Evolutionary conservation across 1,139 yeast species (phyloP).

Genomic region (Candida pseudoviswanathii): DNA sequence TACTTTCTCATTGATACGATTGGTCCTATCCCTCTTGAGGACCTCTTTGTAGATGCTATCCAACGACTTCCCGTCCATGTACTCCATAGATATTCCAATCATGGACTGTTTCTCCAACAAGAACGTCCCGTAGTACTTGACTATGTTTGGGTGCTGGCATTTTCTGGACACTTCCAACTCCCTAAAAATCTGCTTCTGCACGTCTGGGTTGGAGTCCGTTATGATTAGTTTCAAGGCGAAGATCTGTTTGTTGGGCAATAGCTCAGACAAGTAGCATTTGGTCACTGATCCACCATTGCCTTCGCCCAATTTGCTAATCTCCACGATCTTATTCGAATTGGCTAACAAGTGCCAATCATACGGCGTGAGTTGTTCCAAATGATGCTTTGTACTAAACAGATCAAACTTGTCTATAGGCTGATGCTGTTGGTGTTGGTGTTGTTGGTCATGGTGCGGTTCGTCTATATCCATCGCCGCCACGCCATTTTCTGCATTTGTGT

Average conservation of each 20-base stretch:
- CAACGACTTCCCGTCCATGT: constrained; percentile 88
- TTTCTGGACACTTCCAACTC: constrained; percentile 86
- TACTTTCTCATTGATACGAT: constrained; percentile 89
- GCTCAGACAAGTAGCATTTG: constrained; percentile 49
- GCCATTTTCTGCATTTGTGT: constrained; percentile 12
- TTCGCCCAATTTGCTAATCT: constrained; percentile 75
- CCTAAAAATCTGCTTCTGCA: constrained; percentile 80
- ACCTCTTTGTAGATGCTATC: constrained; percentile 83
- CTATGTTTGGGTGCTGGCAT: constrained; percentile 83
- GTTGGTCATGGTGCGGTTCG: background rate
- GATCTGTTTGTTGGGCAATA: constrained; percentile 44
- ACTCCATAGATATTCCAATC: constrained; percentile 92
- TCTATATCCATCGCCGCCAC: background rate
- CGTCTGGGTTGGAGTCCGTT: constrained; percentile 78
- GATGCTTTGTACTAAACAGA: constrained; percentile 15
- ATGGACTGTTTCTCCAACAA: constrained; percentile 71
- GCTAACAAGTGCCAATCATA: constrained; percentile 77
- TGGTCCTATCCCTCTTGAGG: constrained; percentile 63
- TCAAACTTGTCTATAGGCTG: background rate
- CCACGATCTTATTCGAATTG: constrained; percentile 37
- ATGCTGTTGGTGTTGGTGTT: background rate
- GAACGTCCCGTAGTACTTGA: constrained; percentile 90
- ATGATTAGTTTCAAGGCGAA: constrained; percentile 87
- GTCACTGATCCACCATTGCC: constrained; percentile 94
- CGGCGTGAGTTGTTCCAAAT: constrained; percentile 64